Conservation (phyloP, 257 asterid species). For the Ligustrum vulgare region DNA sequence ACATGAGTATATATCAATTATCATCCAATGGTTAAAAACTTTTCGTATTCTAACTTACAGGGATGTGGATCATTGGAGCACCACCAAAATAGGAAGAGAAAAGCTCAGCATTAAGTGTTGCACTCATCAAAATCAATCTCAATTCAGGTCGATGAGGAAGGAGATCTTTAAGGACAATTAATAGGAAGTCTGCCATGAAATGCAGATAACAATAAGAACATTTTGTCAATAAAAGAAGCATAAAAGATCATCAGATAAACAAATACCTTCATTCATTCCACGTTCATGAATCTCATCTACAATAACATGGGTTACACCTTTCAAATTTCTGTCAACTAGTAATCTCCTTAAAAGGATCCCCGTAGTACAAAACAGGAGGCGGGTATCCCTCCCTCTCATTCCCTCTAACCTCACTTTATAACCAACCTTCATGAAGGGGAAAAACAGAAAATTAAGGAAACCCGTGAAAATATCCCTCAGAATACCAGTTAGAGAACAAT, state of each 20-base stretch:
- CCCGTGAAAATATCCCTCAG: conserved; percentile 11
- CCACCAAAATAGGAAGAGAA: conserved; percentile 84
- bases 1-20: conserved; percentile 1
- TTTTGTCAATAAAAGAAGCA: conserved; percentile 9
- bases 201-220: conserved; percentile 31
- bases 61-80: conserved; percentile 84
- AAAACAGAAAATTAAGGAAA: conserved; percentile 19
- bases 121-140: conserved; percentile 87
- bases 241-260: conserved; percentile 12
- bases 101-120: conserved; percentile 88
- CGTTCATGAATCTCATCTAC: conserved; percentile 98
- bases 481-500: conserved; percentile 1
- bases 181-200: conserved; percentile 75
- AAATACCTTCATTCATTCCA: conserved; percentile 93
- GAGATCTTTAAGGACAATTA: conserved; percentile 88
- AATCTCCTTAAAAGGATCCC: conserved; percentile 86
- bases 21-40: conserved; percentile 9
- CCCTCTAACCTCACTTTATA: conserved; percentile 97
- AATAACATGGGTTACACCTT: conserved; percentile 82
- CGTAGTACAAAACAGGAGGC: conserved; percentile 87
- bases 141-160: conserved; percentile 87
- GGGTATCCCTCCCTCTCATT: conserved; percentile 89
- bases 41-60: conserved; percentile 51
- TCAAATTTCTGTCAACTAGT: conserved; percentile 77
- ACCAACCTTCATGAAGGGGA: conserved; percentile 60